These are phyloP conservation scores for Dittrichia graveolens DNA, from an alignment of 129 eudicot species.

Conservation along the genomic window DNA sequence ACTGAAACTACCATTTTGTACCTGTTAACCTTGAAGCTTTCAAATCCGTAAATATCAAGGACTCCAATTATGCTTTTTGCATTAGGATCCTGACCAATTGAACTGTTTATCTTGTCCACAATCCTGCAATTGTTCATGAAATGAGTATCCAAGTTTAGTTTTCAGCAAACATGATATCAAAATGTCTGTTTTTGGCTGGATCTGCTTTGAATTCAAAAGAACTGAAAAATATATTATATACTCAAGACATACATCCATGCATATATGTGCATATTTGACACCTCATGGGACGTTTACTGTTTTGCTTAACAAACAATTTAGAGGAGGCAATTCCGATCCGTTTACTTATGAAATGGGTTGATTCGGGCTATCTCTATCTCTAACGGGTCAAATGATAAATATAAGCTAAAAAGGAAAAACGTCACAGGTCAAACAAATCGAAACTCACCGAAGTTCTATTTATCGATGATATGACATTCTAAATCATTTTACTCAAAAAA, in stretches of 20 bases:
- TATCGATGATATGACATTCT: neutral
- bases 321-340: too few species aligned
- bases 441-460: neutral
- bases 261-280: too few species aligned
- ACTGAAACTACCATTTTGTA: conserved; percentile 29
- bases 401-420: neutral
- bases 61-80: conserved; percentile 98
- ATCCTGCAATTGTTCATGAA: conserved; percentile 61
- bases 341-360: too few species aligned
- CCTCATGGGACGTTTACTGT: too few species aligned
- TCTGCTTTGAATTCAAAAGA: too few species aligned
- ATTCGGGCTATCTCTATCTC: too few species aligned
- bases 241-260: too few species aligned
- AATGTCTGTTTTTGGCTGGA: too few species aligned
- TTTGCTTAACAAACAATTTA: too few species aligned
- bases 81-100: conserved; percentile 94
- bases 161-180: neutral
- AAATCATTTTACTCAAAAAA: neutral
- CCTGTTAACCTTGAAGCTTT: conserved; percentile 99
- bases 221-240: too few species aligned
- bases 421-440: neutral
- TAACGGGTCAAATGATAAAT: neutral
- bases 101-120: conserved; percentile 91
- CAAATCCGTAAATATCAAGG: conserved; percentile 97
- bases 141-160: conserved; percentile 9